phyloP scores from a whole-genome alignment of 768 basidiomycete genomes.

The Multifurca ochricompacta region DNA sequence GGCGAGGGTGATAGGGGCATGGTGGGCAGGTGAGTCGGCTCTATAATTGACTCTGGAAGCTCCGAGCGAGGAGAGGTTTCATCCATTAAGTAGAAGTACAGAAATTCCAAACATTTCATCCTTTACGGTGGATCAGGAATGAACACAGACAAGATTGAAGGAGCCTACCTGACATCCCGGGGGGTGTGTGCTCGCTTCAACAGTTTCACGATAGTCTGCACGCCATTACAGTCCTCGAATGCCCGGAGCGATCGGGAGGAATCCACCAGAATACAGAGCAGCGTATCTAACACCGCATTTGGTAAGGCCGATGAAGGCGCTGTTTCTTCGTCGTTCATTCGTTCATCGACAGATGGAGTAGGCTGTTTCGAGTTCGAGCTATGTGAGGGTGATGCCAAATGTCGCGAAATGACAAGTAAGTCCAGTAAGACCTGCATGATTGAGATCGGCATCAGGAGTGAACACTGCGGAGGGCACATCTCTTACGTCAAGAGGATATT shows the following conservation, averaged over 20 bases:
- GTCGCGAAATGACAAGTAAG: constrained; percentile 62
- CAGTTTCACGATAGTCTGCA: constrained; percentile 78
- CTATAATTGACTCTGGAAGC: constrained; percentile 15
- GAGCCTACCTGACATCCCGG: constrained; percentile 73
- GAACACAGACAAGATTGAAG: neutral
- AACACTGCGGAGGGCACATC: neutral
- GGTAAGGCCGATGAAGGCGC: constrained; percentile 15
- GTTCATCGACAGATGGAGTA: constrained; percentile 26
- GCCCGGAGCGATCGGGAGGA: constrained; percentile 61
- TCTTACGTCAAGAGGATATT: constrained; percentile 58
- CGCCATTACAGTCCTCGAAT: constrained; percentile 72
- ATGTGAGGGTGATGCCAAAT: constrained; percentile 31
- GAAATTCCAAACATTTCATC: constrained; percentile 93
- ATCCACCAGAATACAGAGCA: constrained; percentile 87
- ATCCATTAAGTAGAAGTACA: constrained; percentile 91
- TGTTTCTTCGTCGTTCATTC: constrained; percentile 9
- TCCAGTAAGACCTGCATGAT: constrained; percentile 58
- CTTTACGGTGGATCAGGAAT: constrained; percentile 32
- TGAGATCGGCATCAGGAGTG: neutral
- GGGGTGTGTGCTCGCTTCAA: constrained; percentile 80
- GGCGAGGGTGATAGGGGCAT: constrained; percentile 28
- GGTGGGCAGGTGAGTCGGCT: constrained; percentile 34
- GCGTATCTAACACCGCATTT: constrained; percentile 70
- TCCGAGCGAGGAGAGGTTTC: constrained; percentile 41
- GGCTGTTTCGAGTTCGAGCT: constrained; percentile 19